Percentiles rank a stretch among this genome's conserved stretches.
Evolutionary conservation across 495 filamentous ascomycete species (phyloP).

Genomic region (Darksidea phi): DNA sequence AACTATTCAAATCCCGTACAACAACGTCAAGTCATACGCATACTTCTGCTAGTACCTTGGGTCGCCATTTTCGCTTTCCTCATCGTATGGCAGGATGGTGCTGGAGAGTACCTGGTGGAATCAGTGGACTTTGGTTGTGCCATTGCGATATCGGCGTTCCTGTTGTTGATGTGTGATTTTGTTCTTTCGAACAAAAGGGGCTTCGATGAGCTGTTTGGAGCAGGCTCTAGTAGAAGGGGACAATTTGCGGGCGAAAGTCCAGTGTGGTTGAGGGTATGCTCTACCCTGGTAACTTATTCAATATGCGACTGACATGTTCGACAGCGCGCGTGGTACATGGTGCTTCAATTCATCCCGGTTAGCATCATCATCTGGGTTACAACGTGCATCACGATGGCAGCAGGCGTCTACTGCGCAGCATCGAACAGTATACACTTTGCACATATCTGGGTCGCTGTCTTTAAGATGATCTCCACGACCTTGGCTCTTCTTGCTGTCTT

Average conservation of each 20-base stretch:
- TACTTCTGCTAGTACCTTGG: constrained; percentile 25
- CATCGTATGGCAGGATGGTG: constrained; percentile 5
- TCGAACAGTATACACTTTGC: constrained; percentile 28
- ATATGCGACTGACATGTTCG: background rate
- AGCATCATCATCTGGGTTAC: constrained; percentile 32
- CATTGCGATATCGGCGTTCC: constrained; percentile 20
- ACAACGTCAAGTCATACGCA: constrained; percentile 33
- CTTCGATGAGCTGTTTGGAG: constrained; percentile 25
- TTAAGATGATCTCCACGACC: constrained; percentile 25
- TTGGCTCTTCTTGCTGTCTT: constrained; percentile 31
- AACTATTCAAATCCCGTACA: constrained; percentile 28
- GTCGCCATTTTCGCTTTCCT: constrained; percentile 20
- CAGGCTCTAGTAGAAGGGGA: constrained; percentile 3
- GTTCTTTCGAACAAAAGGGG: constrained; percentile 13
- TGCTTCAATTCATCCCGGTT: constrained; percentile 38
- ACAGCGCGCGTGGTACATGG: constrained; percentile 26
- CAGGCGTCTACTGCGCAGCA: constrained; percentile 21
- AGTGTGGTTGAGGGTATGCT: constrained; percentile 26
- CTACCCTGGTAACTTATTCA: background rate
- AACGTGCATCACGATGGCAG: constrained; percentile 14
- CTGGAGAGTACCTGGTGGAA: constrained; percentile 18
- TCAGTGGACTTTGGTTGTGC: constrained; percentile 23
- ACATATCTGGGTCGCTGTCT: constrained; percentile 32
- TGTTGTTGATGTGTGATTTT: constrained; percentile 29
- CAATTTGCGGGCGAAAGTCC: constrained; percentile 17